These are phyloP conservation scores for Saccharomycodes ludwigii DNA, from an alignment of 805 yeast genomes.

Conservation along the genomic window DNA sequence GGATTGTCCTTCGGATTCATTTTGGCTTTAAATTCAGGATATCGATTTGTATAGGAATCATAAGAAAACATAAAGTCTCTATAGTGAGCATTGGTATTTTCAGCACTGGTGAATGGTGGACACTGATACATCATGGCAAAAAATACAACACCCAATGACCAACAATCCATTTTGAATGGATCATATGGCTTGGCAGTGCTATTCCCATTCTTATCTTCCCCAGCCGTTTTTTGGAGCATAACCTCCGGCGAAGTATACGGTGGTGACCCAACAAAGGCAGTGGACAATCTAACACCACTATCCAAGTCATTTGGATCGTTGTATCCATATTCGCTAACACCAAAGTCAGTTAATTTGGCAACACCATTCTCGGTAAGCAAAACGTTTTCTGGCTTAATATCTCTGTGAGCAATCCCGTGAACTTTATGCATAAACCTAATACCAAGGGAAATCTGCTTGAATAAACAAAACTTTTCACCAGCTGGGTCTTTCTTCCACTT, in stretches of 20 bases:
- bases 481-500: conserved; percentile 46
- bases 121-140: conserved; percentile 46
- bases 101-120: conserved; percentile 48
- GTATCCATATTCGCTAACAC: conserved; percentile 58
- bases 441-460: conserved; percentile 57
- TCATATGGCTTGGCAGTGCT: conserved; percentile 31
- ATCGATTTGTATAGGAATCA: conserved; percentile 14
- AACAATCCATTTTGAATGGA: conserved; percentile 57
- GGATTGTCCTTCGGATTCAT: not conserved
- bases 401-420: conserved; percentile 60
- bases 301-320: conserved; percentile 36
- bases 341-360: conserved; percentile 64
- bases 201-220: conserved; percentile 23
- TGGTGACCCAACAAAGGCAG: conserved; percentile 61
- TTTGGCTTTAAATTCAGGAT: not conserved
- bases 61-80: conserved; percentile 44
- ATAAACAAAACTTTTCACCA: conserved; percentile 48
- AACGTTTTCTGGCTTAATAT: conserved; percentile 65
- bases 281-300: conserved; percentile 25
- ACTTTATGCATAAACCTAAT: conserved; percentile 49
- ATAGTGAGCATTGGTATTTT: conserved; percentile 33
- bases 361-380: conserved; percentile 47
- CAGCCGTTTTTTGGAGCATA: conserved; percentile 32
- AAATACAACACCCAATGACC: conserved; percentile 62
- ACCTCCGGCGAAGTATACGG: conserved; percentile 78